Evolutionary conservation across 257 asterid species (phyloP).

Genomic region (Leptodermis oblonga): DNA sequence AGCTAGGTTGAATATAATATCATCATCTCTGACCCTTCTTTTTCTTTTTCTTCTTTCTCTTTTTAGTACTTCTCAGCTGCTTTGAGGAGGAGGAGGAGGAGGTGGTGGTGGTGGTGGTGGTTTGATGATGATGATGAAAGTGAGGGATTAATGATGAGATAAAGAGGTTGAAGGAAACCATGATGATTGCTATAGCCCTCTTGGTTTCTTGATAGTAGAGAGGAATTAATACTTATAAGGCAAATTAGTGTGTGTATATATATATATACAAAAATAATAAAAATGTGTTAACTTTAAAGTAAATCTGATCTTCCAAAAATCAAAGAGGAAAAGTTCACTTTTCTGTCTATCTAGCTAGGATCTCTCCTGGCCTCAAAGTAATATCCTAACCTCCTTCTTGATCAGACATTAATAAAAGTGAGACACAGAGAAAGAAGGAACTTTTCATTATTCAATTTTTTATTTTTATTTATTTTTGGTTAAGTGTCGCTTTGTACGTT

Average conservation of each 20-base stretch:
- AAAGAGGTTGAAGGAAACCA: conserved; percentile 42
- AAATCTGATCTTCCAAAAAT: background rate
- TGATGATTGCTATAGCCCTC: conserved; percentile 34
- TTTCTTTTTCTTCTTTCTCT: conserved; percentile 30
- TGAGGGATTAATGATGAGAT: conserved; percentile 51
- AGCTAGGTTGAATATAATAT: conserved; percentile 24
- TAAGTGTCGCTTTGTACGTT: no score
- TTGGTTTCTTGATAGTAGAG: no score
- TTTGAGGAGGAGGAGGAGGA: no score
- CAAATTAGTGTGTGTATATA: no score
- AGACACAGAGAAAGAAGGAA: no score
- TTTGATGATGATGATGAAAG: conserved; percentile 49
- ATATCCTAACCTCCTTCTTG: conserved; percentile 7
- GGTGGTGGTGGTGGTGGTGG: conserved; percentile 13
- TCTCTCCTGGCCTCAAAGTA: background rate
- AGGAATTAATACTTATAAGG: no score
- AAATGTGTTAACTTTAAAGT: conserved; percentile 11
- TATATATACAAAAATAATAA: background rate
- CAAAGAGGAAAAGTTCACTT: conserved; percentile 1
- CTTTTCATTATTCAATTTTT: no score
- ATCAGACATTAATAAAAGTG: background rate
- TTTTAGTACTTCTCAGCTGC: conserved; percentile 16
- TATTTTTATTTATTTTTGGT: no score
- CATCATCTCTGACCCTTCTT: conserved; percentile 19
- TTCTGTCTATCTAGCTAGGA: background rate